These are phyloP conservation scores for Plenodomus tracheiphilus DNA, from an alignment of 2,329 filamentous ascomycete genomes.

Conservation along the genomic window DNA sequence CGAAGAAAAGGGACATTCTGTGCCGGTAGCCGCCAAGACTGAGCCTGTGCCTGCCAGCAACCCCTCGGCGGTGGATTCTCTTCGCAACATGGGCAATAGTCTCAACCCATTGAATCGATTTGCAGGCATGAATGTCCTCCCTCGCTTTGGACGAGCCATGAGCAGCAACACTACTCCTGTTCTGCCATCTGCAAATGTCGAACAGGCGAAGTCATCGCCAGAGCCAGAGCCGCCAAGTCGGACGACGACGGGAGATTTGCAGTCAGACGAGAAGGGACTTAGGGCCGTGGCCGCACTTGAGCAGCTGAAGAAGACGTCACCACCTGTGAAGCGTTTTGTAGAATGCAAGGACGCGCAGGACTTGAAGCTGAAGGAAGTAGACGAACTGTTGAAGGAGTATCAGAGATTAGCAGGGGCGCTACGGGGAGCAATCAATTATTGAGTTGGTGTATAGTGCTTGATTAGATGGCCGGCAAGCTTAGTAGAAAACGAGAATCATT, in stretches of 20 bases:
- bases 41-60: slow-evolving; percentile 27
- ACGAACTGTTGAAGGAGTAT: slow-evolving; percentile 51
- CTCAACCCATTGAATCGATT: slow-evolving; percentile 83
- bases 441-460: slow-evolving; percentile 3
- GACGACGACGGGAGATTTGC: slow-evolving; percentile 25
- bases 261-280: slow-evolving; percentile 36
- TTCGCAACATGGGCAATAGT: slow-evolving; percentile 77
- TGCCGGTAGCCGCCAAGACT: slow-evolving; percentile 24
- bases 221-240: slow-evolving; percentile 19
- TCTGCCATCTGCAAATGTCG: slow-evolving; percentile 44
- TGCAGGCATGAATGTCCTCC: slow-evolving; percentile 72
- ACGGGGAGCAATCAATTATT: slow-evolving; percentile 47
- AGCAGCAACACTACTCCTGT: slow-evolving; percentile 47
- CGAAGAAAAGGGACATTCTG: slow-evolving; percentile 28
- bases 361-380: slow-evolving; percentile 52
- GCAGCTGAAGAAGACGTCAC: slow-evolving; percentile 49
- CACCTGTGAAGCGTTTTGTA: slow-evolving; percentile 53
- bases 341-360: slow-evolving; percentile 52
- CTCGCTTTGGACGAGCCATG: slow-evolving; percentile 69
- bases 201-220: slow-evolving; percentile 33
- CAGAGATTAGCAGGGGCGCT: slow-evolving; percentile 51
- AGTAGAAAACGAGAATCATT: too few relatives aligned
- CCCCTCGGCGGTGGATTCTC: slow-evolving; percentile 74
- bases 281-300: slow-evolving; percentile 51
- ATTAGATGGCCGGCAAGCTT: background rate